These are phyloP conservation scores for Wickerhamomyces alni DNA, from an alignment of 805 yeast species.

Conservation along the genomic window DNA sequence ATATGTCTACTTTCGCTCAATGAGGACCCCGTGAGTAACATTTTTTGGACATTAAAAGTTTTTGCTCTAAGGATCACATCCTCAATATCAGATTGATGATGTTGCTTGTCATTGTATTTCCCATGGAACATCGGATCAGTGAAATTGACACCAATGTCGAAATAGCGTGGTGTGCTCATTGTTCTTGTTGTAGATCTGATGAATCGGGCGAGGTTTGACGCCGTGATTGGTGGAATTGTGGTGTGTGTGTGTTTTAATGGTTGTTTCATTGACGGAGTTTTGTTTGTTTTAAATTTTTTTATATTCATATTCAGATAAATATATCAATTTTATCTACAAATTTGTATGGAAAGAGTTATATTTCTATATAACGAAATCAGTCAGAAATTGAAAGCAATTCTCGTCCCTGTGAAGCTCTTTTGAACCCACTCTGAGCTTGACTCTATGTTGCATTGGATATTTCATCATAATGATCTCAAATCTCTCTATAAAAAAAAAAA, in stretches of 20 bases:
- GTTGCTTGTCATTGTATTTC: constrained; percentile 58
- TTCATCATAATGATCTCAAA: constrained; percentile 49
- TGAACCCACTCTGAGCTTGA: constrained; percentile 71
- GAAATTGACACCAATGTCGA: constrained; percentile 64
- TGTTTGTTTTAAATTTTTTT: no score
- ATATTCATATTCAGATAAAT: no score
- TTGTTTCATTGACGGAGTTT: no score
- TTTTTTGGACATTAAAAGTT: constrained; percentile 54
- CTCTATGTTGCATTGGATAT: constrained; percentile 76
- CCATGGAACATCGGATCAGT: constrained; percentile 90
- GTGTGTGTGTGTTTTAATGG: no score
- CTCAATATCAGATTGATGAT: constrained; percentile 63
- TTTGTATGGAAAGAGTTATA: constrained; percentile 10
- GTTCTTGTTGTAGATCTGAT: no score
- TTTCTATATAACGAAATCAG: constrained; percentile 12
- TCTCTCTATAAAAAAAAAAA: constrained; percentile 1
- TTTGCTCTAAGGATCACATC: constrained; percentile 64
- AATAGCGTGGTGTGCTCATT: constrained; percentile 10
- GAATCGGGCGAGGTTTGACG: not conserved
- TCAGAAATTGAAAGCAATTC: constrained; percentile 46
- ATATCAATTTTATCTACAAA: not conserved
- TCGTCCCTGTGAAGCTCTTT: constrained; percentile 47
- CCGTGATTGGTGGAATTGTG: no score
- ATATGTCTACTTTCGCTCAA: constrained; percentile 61
- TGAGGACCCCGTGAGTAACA: constrained; percentile 82